Base-by-base conservation (phyloP, 2,329 filamentous ascomycete species). In the Aureobasidium subglaciale region DNA sequence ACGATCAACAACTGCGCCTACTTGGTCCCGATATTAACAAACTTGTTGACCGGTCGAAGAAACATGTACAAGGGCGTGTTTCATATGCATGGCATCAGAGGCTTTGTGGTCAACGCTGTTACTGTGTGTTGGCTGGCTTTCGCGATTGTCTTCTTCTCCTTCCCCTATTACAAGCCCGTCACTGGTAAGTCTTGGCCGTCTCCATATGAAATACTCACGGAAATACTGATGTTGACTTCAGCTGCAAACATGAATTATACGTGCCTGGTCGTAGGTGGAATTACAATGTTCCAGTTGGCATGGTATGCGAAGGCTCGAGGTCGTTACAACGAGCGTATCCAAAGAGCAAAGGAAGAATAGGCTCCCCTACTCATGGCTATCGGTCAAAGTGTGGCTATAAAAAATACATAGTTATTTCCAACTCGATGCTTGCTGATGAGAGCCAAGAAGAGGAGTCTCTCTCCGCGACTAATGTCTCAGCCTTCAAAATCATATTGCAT, bases 161-260 rank as follows among this genome's bases (percentile, higher is more conserved):
- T 76, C 60, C 74, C 73, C 0, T 75, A 73, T 52, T 62, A 67
- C 37, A 69, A 66, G 63, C 73, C 73, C 0, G 71, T 73, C 8
- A 55, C 40, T 29, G 62, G 54, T 56, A 20, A 56, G 54, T 27
- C n/a, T 13, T 30, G n/a, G n/a, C 3, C n/a, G 8, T 24, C 15
- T 13, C 15, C 18, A 25, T 6, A 10, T 25, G 7, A 6, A 15
- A 42, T 24, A n/a, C 42, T 10, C n/a, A 9, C 42, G 18, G 27
- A 3, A 8, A 48, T 34, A 13, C n/a, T 40, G n/a, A 40, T 10
- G 2, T 16, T 2, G 2, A 15, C 10, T n/a, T 8, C 13, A 56
- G 54, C 61, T 1, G 57, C 59, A 24, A 77, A 75, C 56, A 77
- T 78, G 75, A 77, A 76, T 57, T 77, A 77, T 59, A 77, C 75